A percentile compares a stretch with the other conserved stretches of the same genome.
These are phyloP conservation scores for Sugiyamaella marilandica DNA, from an alignment of 805 yeast genomes.

Conservation along the genomic window DNA sequence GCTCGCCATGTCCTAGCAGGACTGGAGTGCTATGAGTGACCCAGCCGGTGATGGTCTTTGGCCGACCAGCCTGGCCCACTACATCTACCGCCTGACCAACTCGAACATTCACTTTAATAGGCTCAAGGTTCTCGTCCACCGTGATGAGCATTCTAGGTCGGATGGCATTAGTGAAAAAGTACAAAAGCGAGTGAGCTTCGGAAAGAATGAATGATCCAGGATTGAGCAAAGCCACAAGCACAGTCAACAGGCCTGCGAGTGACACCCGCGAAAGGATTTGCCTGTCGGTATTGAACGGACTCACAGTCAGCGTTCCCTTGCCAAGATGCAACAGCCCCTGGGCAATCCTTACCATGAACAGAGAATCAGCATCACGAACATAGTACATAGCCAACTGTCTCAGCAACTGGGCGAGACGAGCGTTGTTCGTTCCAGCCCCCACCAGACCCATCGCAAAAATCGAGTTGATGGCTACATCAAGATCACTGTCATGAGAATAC, in stretches of 20 bases:
- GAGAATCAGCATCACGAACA: conserved; percentile 80
- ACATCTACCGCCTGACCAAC: conserved; percentile 99
- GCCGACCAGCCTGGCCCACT: conserved; percentile 99
- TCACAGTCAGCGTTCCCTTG: conserved; percentile 87
- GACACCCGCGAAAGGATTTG: conserved; percentile 83
- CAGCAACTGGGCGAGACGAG: conserved; percentile 91
- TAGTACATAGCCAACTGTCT: conserved; percentile 94
- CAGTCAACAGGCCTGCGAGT: conserved; percentile 82
- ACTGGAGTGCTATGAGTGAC: conserved; percentile 98
- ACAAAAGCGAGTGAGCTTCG: conserved; percentile 70
- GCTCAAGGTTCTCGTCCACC: conserved; percentile 84
- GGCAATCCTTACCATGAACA: conserved; percentile 89
- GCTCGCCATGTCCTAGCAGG: conserved; percentile 83
- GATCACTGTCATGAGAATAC: conserved; percentile 91
- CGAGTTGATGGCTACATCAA: conserved; percentile 91
- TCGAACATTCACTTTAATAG: conserved; percentile 91
- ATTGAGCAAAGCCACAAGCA: conserved; percentile 75
- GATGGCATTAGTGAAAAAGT: conserved; percentile 79
- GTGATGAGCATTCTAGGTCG: conserved; percentile 92
- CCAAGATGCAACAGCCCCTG: conserved; percentile 95
- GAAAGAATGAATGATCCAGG: conserved; percentile 80
- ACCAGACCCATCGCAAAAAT: conserved; percentile 96
- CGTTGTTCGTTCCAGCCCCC: conserved; percentile 98
- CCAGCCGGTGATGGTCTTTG: conserved; percentile 99
- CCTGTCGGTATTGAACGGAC: conserved; percentile 86